Evolutionary conservation across 1,139 yeast species (phyloP).

Genomic region (Petasospora fabianii): DNA sequence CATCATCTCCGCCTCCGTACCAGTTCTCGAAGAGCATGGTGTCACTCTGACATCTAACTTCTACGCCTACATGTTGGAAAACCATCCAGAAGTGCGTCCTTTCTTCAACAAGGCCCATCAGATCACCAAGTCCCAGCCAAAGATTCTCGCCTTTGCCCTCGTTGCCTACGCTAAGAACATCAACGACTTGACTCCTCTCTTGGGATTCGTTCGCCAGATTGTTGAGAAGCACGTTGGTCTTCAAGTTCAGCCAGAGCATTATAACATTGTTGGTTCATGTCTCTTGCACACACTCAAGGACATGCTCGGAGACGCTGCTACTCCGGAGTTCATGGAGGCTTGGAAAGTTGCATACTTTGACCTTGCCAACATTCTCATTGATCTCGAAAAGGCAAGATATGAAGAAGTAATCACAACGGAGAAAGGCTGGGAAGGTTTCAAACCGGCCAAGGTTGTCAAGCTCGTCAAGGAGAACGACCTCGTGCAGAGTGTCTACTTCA

Average conservation of each 20-base stretch:
- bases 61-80: constrained; percentile 51
- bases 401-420: constrained; percentile 29
- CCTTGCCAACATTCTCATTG: constrained; percentile 58
- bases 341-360: constrained; percentile 66
- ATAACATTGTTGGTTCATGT: constrained; percentile 59
- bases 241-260: constrained; percentile 58
- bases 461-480: constrained; percentile 43
- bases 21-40: constrained; percentile 55
- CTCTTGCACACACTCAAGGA: constrained; percentile 51
- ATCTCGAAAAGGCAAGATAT: constrained; percentile 50
- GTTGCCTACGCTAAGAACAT: constrained; percentile 62
- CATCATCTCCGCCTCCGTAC: constrained; percentile 53
- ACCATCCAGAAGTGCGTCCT: constrained; percentile 51
- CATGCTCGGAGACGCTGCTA: constrained; percentile 57
- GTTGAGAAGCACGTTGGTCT: constrained; percentile 66
- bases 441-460: constrained; percentile 44
- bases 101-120: constrained; percentile 63
- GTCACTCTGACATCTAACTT: constrained; percentile 50
- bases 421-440: constrained; percentile 53
- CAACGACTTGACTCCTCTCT: constrained; percentile 52
- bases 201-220: constrained; percentile 55
- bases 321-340: constrained; percentile 54
- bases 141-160: constrained; percentile 59
- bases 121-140: constrained; percentile 53
- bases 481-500: constrained; percentile 50